Evolutionary conservation across 108 stramenopile species (phyloP), one percentile per base, ranked within the genome.

Genomic region (Aurantiochytrium sp.): DNA sequence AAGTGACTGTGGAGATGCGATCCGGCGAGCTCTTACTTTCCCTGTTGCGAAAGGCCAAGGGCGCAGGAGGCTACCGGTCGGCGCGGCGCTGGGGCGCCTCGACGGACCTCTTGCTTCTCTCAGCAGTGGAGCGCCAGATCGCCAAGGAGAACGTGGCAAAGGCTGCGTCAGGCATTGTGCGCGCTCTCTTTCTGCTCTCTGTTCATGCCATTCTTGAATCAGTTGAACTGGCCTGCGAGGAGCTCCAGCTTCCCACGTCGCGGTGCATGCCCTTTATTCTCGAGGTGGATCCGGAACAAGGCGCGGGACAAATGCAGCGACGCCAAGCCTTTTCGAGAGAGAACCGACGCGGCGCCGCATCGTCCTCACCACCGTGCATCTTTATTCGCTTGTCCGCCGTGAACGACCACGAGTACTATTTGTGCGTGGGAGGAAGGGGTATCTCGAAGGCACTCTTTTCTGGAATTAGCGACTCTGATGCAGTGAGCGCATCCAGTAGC

Each of bases 1-100:
- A 53, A 83, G 76, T 83, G 6, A 83, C 76, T 0, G 76, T 83
- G 45, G 76, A 83, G 51, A 83, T 83, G 76, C 76, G 76, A 6
- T 53, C 76, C 51, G 76, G 76, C 12, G 45, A 53, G 16, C 51
- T 83, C n/a, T 21, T 83, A 16, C 51, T 83, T 12, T 53, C 45
- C 10, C 51, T 83, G 45, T 18, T 83, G 19, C 45, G 76, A 12
- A 47, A 83, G n/a, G 51, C 49, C 76, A 83, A 47, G 45, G 76
- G 76, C 76, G 10, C 76, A 14, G 76, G 49, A 6, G 45, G 49
- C 76, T 53, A 83, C 51, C 76, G 51, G 19, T 53, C 76, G 23
- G 45, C 76, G 16, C 45, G 76, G 76, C 76, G 51, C 25, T 83
- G 76, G 76, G 76, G 76, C 10, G 51, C 49, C 49, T 83, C 76